Percentiles rank a stretch among this genome's conserved stretches.
Conservation (phyloP, 495 filamentous ascomycete species). For the Lepidopterella palustris region DNA sequence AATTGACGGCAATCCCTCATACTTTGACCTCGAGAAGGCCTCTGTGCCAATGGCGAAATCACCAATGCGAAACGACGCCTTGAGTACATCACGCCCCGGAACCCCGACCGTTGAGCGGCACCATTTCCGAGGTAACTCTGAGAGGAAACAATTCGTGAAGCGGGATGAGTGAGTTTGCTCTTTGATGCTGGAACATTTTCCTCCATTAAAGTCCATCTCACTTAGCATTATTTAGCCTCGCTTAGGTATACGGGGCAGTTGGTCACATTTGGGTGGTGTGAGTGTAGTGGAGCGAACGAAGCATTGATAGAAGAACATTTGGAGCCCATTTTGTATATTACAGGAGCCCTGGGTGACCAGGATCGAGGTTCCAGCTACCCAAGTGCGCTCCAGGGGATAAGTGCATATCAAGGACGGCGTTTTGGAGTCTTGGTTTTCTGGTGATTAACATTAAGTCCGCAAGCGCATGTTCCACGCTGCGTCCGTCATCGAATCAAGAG, state of each 20-base stretch:
- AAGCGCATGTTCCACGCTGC: background rate
- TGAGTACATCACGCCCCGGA: conserved; percentile 60
- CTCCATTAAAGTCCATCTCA: too few relatives aligned
- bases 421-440: background rate
- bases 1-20: conserved; percentile 41
- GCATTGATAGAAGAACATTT: too few relatives aligned
- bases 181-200: too few relatives aligned
- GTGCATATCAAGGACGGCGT: background rate
- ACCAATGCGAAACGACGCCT: conserved; percentile 47
- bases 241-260: too few relatives aligned
- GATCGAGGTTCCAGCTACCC: too few relatives aligned
- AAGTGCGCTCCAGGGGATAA: too few relatives aligned
- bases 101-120: conserved; percentile 49
- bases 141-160: conserved; percentile 29
- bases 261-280: too few relatives aligned
- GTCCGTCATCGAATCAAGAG: background rate
- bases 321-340: too few relatives aligned
- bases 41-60: conserved; percentile 30
- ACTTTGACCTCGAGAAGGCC: conserved; percentile 49
- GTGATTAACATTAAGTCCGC: background rate
- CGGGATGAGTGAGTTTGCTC: conserved; percentile 19
- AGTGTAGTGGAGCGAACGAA: too few relatives aligned
- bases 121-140: conserved; percentile 41
- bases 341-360: too few relatives aligned
- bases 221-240: too few relatives aligned